Conservation (phyloP, 352 stramenopile genomes). For the Phytophthora europaea region DNA sequence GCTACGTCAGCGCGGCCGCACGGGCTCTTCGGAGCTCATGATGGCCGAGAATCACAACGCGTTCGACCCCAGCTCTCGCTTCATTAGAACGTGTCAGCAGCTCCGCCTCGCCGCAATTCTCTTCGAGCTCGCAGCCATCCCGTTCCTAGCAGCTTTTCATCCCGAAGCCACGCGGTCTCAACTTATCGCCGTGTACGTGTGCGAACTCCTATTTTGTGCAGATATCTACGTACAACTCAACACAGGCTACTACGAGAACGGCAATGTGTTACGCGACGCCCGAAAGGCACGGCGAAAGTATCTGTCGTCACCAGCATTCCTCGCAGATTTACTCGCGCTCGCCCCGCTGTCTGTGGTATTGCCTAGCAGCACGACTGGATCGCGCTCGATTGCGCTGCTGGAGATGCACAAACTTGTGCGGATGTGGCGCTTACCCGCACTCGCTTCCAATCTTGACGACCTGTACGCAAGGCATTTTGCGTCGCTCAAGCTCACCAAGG, state of each 20-base stretch:
- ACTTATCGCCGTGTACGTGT: constrained; percentile 60
- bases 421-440: constrained; percentile 53
- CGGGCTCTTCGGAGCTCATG: constrained; percentile 58
- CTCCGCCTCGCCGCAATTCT: constrained; percentile 63
- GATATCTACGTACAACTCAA: constrained; percentile 82
- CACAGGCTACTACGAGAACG: constrained; percentile 79
- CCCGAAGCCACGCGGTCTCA: constrained; percentile 19
- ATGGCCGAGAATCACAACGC: constrained; percentile 63
- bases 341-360: constrained; percentile 58
- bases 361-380: constrained; percentile 9
- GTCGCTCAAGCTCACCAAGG: constrained; percentile 65
- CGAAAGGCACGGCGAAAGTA: constrained; percentile 72
- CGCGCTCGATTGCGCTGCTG: constrained; percentile 36
- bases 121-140: constrained; percentile 59
- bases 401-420: constrained; percentile 72
- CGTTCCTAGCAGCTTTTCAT: constrained; percentile 57
- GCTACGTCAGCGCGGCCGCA: constrained; percentile 47
- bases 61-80: constrained; percentile 65
- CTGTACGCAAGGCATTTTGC: constrained; percentile 74
- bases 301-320: constrained; percentile 59
- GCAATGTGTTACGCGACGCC: constrained; percentile 71
- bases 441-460: constrained; percentile 71
- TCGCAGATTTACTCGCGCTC: constrained; percentile 60
- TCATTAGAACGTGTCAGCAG: constrained; percentile 65
- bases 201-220: constrained; percentile 64